A percentile compares a stretch with the other conserved stretches of the same genome.
Conservation (phyloP, 495 filamentous ascomycete species). For the Lophium mytilinum region DNA sequence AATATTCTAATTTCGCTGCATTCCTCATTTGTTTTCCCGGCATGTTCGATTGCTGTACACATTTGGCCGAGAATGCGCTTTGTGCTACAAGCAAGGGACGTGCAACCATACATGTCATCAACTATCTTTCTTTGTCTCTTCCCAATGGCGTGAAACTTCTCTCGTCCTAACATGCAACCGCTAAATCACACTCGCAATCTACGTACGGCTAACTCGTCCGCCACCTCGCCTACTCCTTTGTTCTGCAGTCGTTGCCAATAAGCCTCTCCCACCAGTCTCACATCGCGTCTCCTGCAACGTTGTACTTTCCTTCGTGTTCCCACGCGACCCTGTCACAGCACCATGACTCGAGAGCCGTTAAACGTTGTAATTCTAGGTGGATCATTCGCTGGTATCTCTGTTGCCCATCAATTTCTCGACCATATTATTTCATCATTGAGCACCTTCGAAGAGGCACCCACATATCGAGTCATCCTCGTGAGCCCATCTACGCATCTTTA, state of each 20-base stretch:
- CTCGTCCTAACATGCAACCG: not conserved
- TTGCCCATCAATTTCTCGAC: slow-evolving; percentile 16
- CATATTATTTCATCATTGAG: slow-evolving; percentile 8
- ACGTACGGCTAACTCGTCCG: not conserved
- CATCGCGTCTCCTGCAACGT: too few relatives aligned
- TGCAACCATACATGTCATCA: too few relatives aligned
- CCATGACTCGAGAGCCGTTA: slow-evolving; percentile 9
- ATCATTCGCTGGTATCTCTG: slow-evolving; percentile 20
- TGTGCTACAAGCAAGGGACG: not conserved
- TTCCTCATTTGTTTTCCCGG: not conserved
- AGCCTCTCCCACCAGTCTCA: not conserved
- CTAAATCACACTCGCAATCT: too few relatives aligned
- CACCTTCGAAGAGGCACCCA: slow-evolving; percentile 1
- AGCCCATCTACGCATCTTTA: slow-evolving; percentile 22
- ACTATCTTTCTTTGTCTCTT: not conserved
- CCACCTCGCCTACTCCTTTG: not conserved
- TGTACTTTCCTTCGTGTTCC: too few relatives aligned
- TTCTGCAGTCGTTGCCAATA: not conserved
- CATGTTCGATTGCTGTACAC: not conserved
- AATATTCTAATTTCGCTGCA: not conserved
- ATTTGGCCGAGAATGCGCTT: not conserved
- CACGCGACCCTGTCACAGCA: not conserved
- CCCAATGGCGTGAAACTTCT: not conserved
- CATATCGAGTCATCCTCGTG: slow-evolving; percentile 16
- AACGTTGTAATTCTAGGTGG: slow-evolving; percentile 20